Evolutionary conservation across 2,329 filamentous ascomycete species (phyloP), one percentile per base, ranked within the genome.

Genomic region (Fusarium multiceps): DNA sequence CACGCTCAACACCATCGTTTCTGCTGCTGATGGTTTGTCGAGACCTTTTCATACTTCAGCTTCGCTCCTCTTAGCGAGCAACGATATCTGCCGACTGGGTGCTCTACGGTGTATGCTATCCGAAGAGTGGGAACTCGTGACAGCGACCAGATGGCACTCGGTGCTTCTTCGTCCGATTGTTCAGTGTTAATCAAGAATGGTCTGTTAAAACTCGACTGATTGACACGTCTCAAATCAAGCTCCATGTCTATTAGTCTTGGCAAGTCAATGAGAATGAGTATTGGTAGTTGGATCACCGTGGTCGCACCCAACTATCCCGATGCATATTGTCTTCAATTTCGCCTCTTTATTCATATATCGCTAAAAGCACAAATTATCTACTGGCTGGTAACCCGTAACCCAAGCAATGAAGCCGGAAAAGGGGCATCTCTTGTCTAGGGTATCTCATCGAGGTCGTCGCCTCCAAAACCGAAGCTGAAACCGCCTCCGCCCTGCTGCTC

Each of bases 401-500:
- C 11, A 18, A 50, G 53, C 41, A 56, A 23, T 12, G 21, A 56
- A 32, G 42, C 14, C 46, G 57, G 53, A 41, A 45, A 55, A 51
- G 46, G 40, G 40, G 43, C 14, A 21, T 25, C 13, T 42, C 18
- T 32, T 30, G 62, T 60, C 72, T 62, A 85, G 28, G 81, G 80
- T 72, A 84, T 81, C 68, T 86, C 84, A 12, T 83, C 83, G 27
- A 84, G 82, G 40, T 83, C 83, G 25, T 83, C 82, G 41, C 78
- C 81, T 18, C 83, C 85, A 75, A 88, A 88, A 0, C 85, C 85
- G 74, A 89, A 89, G 69, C 85, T 87, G 66, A 88, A 87, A 55
- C 78, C 77, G 18, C 50, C 79, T 32, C 76, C 76, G 20, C 48
- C 76, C 71, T 71, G 75, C 49, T 76, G 60, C 50, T 81, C 76